Conservation (phyloP, 345 rosid genomes). For the Eucalyptus cladocalyx region DNA sequence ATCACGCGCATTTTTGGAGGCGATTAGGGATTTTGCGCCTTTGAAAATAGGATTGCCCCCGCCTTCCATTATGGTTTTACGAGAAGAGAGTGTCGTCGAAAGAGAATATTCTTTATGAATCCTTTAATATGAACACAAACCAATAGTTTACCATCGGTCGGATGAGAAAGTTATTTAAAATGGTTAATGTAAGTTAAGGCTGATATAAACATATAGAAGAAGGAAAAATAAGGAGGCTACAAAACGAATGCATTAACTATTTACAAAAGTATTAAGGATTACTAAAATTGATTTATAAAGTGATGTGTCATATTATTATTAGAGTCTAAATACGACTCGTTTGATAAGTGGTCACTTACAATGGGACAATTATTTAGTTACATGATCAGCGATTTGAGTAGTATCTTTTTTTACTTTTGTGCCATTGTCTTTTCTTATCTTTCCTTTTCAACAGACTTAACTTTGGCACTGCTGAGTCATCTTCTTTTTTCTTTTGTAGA, state of each 20-base stretch:
- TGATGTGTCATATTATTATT: too few relatives aligned
- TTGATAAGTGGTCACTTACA: neutral
- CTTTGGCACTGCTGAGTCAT: neutral
- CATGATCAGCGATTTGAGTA: neutral
- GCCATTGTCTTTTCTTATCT: neutral
- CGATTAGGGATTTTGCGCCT: neutral
- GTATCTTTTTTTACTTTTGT: neutral
- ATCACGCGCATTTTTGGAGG: neutral
- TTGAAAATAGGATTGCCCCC: neutral
- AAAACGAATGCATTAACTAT: neutral
- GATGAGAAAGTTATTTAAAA: too few relatives aligned
- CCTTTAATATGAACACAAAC: neutral
- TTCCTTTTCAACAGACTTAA: neutral
- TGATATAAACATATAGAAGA: too few relatives aligned
- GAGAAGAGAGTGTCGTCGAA: neutral
- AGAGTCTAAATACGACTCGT: neutral
- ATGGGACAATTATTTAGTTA: neutral
- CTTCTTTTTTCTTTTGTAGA: neutral
- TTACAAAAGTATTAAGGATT: neutral
- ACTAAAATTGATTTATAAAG: neutral
- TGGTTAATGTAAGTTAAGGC: too few relatives aligned
- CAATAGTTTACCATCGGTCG: too few relatives aligned
- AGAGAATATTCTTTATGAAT: neutral
- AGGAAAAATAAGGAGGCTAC: neutral
- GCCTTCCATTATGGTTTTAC: neutral